These are phyloP conservation scores for Ilyonectria destructans DNA, from an alignment of 2,329 filamentous ascomycete genomes.

Conservation along the genomic window DNA sequence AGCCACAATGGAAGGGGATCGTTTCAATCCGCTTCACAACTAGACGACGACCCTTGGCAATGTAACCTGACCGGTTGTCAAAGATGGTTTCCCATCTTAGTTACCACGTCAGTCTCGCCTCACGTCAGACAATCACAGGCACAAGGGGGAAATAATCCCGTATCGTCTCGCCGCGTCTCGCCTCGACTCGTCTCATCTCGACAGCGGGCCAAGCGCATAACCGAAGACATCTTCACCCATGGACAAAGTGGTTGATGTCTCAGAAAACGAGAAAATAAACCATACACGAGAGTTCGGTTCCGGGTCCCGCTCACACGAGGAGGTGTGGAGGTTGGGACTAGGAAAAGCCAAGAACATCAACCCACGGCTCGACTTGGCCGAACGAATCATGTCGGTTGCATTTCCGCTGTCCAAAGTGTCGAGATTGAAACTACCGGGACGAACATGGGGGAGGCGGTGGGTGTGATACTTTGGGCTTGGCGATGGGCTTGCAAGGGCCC, in stretches of 20 bases:
- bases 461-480: conserved; percentile 6
- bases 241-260: background rate
- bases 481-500: conserved; percentile 7
- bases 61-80: background rate
- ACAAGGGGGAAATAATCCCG: background rate
- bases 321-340: background rate
- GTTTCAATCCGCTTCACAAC: conserved; percentile 4
- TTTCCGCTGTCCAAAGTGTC: conserved; percentile 13
- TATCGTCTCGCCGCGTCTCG: background rate
- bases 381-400: conserved; percentile 21
- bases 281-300: background rate
- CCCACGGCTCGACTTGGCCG: background rate
- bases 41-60: background rate
- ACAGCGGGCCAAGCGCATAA: background rate
- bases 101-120: conserved; percentile 5
- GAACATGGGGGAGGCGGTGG: conserved; percentile 8
- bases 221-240: background rate
- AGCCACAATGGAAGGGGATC: background rate
- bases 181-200: background rate
- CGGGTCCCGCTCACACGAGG: background rate
- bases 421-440: conserved; percentile 21
- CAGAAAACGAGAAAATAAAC: conserved; percentile 7
- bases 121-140: background rate
- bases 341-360: conserved; percentile 11
- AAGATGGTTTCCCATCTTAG: background rate